Conservation (phyloP, 2,329 filamentous ascomycete genomes). For the Aspergillus sp. region DNA sequence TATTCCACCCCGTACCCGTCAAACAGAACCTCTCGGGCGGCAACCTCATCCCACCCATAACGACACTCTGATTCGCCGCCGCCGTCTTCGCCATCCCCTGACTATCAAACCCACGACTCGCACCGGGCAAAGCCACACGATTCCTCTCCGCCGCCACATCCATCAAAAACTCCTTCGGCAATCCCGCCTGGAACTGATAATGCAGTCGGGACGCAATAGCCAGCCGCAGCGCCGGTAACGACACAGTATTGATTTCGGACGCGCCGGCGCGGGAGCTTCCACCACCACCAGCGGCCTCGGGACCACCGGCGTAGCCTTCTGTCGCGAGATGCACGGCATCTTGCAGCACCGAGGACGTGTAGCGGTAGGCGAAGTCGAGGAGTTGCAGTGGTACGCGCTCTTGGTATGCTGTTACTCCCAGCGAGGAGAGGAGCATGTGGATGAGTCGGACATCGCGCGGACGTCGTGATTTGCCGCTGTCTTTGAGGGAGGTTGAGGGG, state of each 20-base stretch:
- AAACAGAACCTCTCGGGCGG: constrained; percentile 65
- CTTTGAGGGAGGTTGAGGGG: constrained; percentile 48
- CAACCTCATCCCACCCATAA: constrained; percentile 57
- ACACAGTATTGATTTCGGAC: constrained; percentile 55
- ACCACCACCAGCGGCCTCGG: too few relatives aligned
- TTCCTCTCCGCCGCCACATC: constrained; percentile 61
- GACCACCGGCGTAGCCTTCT: constrained; percentile 50
- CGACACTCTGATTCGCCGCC: constrained; percentile 36
- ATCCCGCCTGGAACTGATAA: constrained; percentile 60
- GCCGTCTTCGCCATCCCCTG: constrained; percentile 24
- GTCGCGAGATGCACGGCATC: constrained; percentile 55
- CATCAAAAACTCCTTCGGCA: constrained; percentile 64
- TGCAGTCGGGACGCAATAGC: constrained; percentile 62
- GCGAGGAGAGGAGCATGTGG: constrained; percentile 53
- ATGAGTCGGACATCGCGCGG: constrained; percentile 54
- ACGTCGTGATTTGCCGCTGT: constrained; percentile 49
- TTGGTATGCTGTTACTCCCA: constrained; percentile 54
- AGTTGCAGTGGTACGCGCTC: constrained; percentile 56
- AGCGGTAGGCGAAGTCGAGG: constrained; percentile 56
- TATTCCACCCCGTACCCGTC: constrained; percentile 58
- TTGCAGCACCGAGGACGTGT: constrained; percentile 55
- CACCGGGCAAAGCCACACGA: constrained; percentile 54
- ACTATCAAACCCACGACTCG: constrained; percentile 53
- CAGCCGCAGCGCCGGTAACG: constrained; percentile 59
- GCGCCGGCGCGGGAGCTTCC: constrained; percentile 32